Evolutionary conservation across 1,284 basidiomycete species (phyloP), one percentile per base, ranked within the genome.

Genomic region (Vanrija sp.): DNA sequence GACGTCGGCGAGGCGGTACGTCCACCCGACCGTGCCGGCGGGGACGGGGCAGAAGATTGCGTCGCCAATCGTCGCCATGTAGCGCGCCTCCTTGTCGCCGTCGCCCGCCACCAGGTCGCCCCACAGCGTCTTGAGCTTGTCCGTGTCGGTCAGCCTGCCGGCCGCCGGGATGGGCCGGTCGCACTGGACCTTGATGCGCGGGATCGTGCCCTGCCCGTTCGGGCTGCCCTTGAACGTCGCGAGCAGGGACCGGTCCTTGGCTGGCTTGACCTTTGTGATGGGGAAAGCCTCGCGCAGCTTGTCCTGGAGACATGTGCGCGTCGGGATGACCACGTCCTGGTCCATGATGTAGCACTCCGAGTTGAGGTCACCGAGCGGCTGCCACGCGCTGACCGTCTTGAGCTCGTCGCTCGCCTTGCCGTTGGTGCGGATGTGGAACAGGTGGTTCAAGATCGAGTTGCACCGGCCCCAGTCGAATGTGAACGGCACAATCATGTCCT

Each of bases 11-110:
- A 66, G 65, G 22, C 72, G 63, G 2, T 69, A 69, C 14, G 75
- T 67, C 73, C 75, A 68, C 3, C 62, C 62, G 6, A 66, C 66
- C 3, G 64, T 65, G 6, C 74, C 73, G 10, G 66, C 54, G 1
- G 75, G 72, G n/a, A 75, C 45, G 6, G 71, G 58, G 60, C 75
- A 76, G 57, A 75, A 76, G 37, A 71, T 64, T n/a, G 71, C 63
- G 19, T 72, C 64, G 45, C 62, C 64, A 22, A 77, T 62, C 10
- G 67, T 68, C 36, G 61, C 59, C 35, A 73, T 38, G 52, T 77
- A 76, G 18, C 12, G 9, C 9, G 67, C 66, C 36, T 63, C 59
- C 35, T 72, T 39, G 53, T 77, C 76, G 19, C 62, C 56, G 6
- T 22, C 31, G 20, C 35, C 43, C 18, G 45, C 38, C 46, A 53